phyloP scores from a whole-genome alignment of 129 eudicot genomes.

The Sambucus nigra region DNA sequence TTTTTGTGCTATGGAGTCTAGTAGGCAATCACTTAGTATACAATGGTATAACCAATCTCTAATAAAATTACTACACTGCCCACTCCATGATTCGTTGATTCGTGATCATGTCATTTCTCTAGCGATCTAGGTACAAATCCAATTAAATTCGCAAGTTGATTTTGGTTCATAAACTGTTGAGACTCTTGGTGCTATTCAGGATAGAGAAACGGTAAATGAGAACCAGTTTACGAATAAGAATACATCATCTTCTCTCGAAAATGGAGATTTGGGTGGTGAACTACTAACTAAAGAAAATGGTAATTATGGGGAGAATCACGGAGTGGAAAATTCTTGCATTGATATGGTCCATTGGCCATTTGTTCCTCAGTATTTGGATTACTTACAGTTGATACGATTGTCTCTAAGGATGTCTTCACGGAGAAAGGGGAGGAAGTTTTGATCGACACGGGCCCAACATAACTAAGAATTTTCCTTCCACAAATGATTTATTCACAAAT shows the following conservation, averaged over 20 bases:
- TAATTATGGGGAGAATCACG: neutral
- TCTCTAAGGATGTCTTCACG: neutral
- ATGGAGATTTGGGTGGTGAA: slow-evolving; percentile 8
- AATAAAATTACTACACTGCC: slow-evolving; percentile 50
- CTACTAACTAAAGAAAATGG: slow-evolving; percentile 4
- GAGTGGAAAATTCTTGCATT: neutral
- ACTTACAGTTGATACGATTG: neutral
- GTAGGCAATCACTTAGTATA: slow-evolving; percentile 44
- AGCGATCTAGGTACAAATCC: slow-evolving; percentile 63
- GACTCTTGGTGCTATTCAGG: neutral
- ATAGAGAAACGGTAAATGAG: slow-evolving; percentile 2
- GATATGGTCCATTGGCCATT: slow-evolving; percentile 10
- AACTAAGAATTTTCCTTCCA: slow-evolving; percentile 1
- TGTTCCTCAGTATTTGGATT: slow-evolving; percentile 5
- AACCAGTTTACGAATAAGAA: slow-evolving; percentile 2
- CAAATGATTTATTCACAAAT: neutral
- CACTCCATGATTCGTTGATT: slow-evolving; percentile 65
- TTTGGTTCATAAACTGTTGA: neutral
- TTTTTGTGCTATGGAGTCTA: slow-evolving; percentile 32
- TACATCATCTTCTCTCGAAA: neutral
- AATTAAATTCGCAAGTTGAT: slow-evolving; percentile 35
- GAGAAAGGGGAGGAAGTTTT: neutral
- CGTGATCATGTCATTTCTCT: slow-evolving; percentile 83
- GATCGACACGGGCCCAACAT: neutral
- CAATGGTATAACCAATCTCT: slow-evolving; percentile 48